Conservation (phyloP, 305 asterid genomes). For the Andrographis paniculata region DNA sequence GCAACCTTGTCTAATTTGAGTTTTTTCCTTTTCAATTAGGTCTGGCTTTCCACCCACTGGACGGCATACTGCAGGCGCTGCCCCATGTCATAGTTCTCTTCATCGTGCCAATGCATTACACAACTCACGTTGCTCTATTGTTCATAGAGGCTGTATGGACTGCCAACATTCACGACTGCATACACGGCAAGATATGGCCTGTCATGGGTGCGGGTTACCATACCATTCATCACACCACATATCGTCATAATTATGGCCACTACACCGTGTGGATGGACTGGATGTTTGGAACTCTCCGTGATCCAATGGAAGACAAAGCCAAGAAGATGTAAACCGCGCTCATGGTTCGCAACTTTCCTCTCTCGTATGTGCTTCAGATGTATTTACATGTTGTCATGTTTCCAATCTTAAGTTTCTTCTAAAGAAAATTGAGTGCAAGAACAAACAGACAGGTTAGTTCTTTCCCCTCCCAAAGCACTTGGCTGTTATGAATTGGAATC, state of each 20-base stretch:
- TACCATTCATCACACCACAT: constrained; percentile 94
- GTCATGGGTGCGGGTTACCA: constrained; percentile 98
- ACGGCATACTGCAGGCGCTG: constrained; percentile 84
- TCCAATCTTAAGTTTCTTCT: too few species aligned
- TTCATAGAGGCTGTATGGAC: constrained; percentile 89
- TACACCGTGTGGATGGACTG: constrained; percentile 98
- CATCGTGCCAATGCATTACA: constrained; percentile 69
- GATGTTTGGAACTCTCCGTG: constrained; percentile 96
- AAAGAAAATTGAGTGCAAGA: too few species aligned
- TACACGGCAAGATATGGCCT: constrained; percentile 90
- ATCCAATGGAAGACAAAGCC: constrained; percentile 63
- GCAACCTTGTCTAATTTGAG: background rate
- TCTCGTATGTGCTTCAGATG: constrained; percentile 8
- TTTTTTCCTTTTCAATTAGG: constrained; percentile 31
- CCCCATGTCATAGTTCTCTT: constrained; percentile 84
- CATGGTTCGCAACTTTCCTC: constrained; percentile 6
- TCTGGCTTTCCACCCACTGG: constrained; percentile 90
- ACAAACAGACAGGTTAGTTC: too few species aligned
- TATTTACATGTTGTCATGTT: constrained; percentile 18
- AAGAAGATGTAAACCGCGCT: constrained; percentile 37
- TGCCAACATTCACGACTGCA: constrained; percentile 91
- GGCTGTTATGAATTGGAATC: too few species aligned
- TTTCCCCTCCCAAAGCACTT: too few species aligned
- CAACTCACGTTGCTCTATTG: constrained; percentile 62
- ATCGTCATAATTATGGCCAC: constrained; percentile 93